phyloP scores from a whole-genome alignment of 306 rosid species.

The Cicer arietinum region DNA sequence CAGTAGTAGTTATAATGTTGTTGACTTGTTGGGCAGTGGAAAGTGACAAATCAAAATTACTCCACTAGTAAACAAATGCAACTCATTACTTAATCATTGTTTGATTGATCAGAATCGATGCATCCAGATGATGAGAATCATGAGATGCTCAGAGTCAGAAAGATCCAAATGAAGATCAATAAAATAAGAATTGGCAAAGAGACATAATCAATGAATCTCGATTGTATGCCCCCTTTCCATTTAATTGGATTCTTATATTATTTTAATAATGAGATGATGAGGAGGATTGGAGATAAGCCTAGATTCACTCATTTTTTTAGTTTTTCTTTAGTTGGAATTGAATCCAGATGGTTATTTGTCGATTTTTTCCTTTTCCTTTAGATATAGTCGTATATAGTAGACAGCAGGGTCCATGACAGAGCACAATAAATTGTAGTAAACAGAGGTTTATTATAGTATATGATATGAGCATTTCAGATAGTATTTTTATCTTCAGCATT shows the following conservation, averaged over 20 bases:
- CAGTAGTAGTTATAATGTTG: background rate
- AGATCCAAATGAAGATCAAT: constrained; percentile 33
- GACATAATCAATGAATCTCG: constrained; percentile 60
- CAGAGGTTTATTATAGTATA: too few relatives aligned
- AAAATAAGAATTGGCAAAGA: constrained; percentile 40
- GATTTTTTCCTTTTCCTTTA: background rate
- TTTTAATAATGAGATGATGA: background rate
- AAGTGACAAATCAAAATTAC: constrained; percentile 15
- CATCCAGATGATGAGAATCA: constrained; percentile 42
- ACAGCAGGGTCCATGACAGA: background rate
- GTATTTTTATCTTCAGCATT: too few relatives aligned
- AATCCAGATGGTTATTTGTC: background rate
- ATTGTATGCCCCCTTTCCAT: constrained; percentile 46
- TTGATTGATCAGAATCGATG: constrained; percentile 45
- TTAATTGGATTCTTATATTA: background rate
- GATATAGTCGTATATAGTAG: too few relatives aligned
- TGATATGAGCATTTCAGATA: too few relatives aligned
- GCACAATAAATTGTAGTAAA: background rate
- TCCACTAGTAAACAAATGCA: constrained; percentile 30
- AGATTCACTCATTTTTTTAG: constrained; percentile 28
- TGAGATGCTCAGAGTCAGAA: constrained; percentile 33
- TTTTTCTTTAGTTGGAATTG: too few relatives aligned
- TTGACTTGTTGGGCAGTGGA: constrained; percentile 45
- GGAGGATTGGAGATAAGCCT: constrained; percentile 19
- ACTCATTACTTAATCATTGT: constrained; percentile 30